These are phyloP conservation scores for Amanita inopinata DNA, from an alignment of 768 basidiomycete genomes.

Conservation along the genomic window DNA sequence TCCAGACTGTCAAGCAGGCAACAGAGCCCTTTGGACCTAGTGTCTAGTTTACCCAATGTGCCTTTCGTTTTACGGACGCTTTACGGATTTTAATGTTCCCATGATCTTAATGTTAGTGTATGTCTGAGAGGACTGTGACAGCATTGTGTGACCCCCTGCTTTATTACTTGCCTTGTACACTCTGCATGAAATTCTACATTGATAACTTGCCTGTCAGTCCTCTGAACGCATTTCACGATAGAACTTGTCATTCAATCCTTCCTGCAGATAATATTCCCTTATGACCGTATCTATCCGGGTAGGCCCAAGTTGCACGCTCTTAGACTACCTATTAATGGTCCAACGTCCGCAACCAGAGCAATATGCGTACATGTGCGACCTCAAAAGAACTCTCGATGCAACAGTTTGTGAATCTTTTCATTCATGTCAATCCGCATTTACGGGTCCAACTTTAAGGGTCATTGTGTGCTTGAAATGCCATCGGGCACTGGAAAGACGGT, in stretches of 20 bases:
- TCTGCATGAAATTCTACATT: conserved; percentile 81
- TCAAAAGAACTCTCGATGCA: conserved; percentile 93
- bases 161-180: too few relatives aligned
- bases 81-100: neutral
- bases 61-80: neutral
- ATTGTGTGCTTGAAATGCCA: conserved; percentile 99
- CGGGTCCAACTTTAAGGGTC: conserved; percentile 50
- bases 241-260: conserved; percentile 8
- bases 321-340: too few relatives aligned
- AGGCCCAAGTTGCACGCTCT: conserved; percentile 9
- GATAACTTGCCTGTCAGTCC: conserved; percentile 65
- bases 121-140: neutral
- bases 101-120: too few relatives aligned
- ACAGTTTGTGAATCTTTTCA: conserved; percentile 39
- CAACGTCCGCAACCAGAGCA: conserved; percentile 53
- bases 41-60: conserved; percentile 13
- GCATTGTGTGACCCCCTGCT: conserved; percentile 3
- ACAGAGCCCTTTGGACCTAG: conserved; percentile 25
- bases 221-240: conserved; percentile 2
- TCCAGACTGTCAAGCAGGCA: conserved; percentile 22
- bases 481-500: conserved; percentile 99
- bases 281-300: conserved; percentile 96
- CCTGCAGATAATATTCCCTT: conserved; percentile 82
- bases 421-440: neutral
- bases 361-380: conserved; percentile 99